Base-by-base conservation (phyloP, 192 early-diverging fungal genomes). In the Glomus cerebriforme region DNA sequence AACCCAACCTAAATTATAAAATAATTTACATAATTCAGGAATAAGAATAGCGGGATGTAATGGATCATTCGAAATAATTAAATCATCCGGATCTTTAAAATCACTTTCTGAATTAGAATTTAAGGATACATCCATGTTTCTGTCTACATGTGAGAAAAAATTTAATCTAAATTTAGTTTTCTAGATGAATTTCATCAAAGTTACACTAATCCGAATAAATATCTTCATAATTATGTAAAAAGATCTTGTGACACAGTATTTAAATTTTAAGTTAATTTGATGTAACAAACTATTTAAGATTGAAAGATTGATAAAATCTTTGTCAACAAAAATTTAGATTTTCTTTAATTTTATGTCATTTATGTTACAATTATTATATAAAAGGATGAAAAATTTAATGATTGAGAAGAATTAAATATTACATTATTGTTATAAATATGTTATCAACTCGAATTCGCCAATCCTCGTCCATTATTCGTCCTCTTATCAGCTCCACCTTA, bases 1-100 rank as follows among this genome's bases (percentile, higher is more conserved):
- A 49, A 98, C 94, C 96, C 96, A 99, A 26, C 97, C 97, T 17
- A 93, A 87, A 34, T 84, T 82, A 87, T 97, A 99, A 83, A 99
- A 97, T 71, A 91, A 87, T 67, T 87, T 84, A 81, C 97, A 98
- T 22, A 99, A 91, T 80, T 95, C 94, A 32, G 97, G 96, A 72
- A 99, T 98, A 79, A 99, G 86, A 86, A 96, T 92, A n/a, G 91
- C 82, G 19, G 93, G 93, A 73, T 94, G 93, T 32, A 85, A 78
- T 69, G 82, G 84, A 82, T 94, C 92, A 7, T 81, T 75, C 3
- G 91, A 92, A 9, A 79, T 72, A 70, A 90, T 85, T 31, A 92
- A 85, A 37, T 75, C 59, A 13, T 62, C 73, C 22, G 13, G 24
- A 37, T 37, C 29, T 45, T 37, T 45, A n/a, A 0, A 71, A 24